Conservation (phyloP, 192 early-diverging fungal species). For the Backusella tuberculispora region DNA sequence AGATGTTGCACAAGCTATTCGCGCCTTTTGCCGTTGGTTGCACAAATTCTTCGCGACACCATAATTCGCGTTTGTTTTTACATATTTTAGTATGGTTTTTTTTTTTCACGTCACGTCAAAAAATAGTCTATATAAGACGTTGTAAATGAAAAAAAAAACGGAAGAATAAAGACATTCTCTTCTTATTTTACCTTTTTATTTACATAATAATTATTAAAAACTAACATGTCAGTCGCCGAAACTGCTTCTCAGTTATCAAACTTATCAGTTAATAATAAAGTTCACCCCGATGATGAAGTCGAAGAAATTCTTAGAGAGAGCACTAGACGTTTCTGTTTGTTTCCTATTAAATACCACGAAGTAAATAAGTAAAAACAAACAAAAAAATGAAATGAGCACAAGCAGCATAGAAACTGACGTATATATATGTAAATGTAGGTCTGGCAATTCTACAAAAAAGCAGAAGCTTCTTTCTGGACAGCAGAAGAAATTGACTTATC, state of each 20-base stretch:
- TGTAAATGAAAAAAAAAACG: too few species aligned
- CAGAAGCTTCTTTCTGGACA: conserved; percentile 96
- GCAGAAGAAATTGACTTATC: conserved; percentile 93
- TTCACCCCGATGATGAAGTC: conserved; percentile 10
- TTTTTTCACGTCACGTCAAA: too few species aligned
- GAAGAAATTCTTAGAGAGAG: conserved; percentile 55
- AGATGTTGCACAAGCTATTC: background rate
- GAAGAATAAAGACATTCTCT: too few species aligned
- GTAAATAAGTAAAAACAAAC: conserved; percentile 33
- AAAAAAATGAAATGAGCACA: background rate
- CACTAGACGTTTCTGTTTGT: conserved; percentile 85
- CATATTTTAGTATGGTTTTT: too few species aligned
- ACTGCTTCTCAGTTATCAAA: background rate
- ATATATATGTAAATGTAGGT: conserved; percentile 52
- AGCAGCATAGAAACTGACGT: background rate
- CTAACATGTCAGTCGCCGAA: background rate
- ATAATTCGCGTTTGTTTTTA: too few species aligned
- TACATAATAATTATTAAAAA: too few species aligned
- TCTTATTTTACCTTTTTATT: too few species aligned
- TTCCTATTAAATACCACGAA: conserved; percentile 93
- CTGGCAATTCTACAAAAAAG: conserved; percentile 98
- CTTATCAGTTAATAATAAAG: background rate
- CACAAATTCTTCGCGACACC: background rate
- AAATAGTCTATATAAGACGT: too few species aligned
- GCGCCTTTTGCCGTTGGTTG: background rate